These are phyloP conservation scores for Penicillium hesseltinei DNA, from an alignment of 2,329 filamentous ascomycete genomes.

Conservation along the genomic window DNA sequence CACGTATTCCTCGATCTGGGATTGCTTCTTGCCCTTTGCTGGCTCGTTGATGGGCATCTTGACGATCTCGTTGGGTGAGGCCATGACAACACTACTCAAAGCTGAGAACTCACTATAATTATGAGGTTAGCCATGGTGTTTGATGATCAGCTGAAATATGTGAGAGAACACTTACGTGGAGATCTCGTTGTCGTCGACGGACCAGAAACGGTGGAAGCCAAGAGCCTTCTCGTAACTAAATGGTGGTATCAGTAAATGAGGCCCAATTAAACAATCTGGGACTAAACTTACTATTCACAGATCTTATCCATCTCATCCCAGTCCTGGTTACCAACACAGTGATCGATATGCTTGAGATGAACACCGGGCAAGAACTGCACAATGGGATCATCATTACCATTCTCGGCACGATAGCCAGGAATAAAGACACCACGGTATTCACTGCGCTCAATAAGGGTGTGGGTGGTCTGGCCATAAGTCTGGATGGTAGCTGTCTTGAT, in stretches of 20 bases:
- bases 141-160: no score
- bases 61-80: conserved; percentile 76
- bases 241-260: conserved; percentile 6
- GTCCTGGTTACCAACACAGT: conserved; percentile 96
- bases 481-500: conserved; percentile 76
- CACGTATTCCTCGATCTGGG: conserved; percentile 91
- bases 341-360: conserved; percentile 74
- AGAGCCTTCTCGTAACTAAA: conserved; percentile 79
- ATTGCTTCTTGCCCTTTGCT: conserved; percentile 82
- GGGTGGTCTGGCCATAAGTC: conserved; percentile 94
- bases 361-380: conserved; percentile 59
- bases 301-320: conserved; percentile 80
- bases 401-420: conserved; percentile 69
- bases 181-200: conserved; percentile 88
- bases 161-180: conserved; percentile 54
- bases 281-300: conserved; percentile 55
- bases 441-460: conserved; percentile 77
- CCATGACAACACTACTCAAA: conserved; percentile 86
- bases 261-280: no score
- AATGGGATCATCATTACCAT: conserved; percentile 49
- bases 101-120: conserved; percentile 70
- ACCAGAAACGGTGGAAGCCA: conserved; percentile 96
- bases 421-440: conserved; percentile 75
- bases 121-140: neutral
- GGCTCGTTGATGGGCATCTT: conserved; percentile 99